Evolutionary conservation across 2,329 filamentous ascomycete species (phyloP).

Genomic region (Fusarium euwallaceae): DNA sequence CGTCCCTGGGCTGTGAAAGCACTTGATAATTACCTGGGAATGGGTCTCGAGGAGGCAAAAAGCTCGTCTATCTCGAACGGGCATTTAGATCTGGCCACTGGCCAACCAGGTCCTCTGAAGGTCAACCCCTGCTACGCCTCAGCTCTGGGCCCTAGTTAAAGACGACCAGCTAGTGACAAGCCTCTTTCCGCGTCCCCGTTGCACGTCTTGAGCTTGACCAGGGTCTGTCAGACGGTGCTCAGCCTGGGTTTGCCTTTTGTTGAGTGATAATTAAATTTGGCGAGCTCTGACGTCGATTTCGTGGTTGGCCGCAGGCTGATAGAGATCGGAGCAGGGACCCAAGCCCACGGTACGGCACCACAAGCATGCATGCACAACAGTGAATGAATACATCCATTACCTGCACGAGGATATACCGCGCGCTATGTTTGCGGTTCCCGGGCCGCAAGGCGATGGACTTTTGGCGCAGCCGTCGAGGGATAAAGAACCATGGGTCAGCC

Average conservation of each 20-base stretch:
- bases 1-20: slow-evolving; percentile 9
- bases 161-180: slow-evolving; percentile 23
- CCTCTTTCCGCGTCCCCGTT: slow-evolving; percentile 32
- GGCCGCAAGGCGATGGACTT: slow-evolving; percentile 7
- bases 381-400: not conserved
- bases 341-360: slow-evolving; percentile 12
- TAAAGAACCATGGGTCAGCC: slow-evolving; percentile 25
- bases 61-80: slow-evolving; percentile 41
- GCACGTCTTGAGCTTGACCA: slow-evolving; percentile 25
- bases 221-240: slow-evolving; percentile 8
- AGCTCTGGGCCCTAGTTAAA: slow-evolving; percentile 25
- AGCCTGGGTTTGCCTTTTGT: slow-evolving; percentile 15
- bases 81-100: slow-evolving; percentile 37
- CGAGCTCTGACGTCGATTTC: slow-evolving; percentile 9
- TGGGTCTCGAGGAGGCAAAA: not conserved
- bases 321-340: slow-evolving; percentile 5
- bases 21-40: slow-evolving; percentile 9
- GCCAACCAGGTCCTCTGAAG: slow-evolving; percentile 37
- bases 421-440: not conserved
- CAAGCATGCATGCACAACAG: slow-evolving; percentile 10
- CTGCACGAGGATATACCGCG: not conserved
- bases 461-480: slow-evolving; percentile 18
- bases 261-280: slow-evolving; percentile 23
- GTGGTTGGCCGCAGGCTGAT: slow-evolving; percentile 1
- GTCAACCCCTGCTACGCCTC: slow-evolving; percentile 29